Percentiles rank a stretch among this genome's conserved stretches.
These are phyloP conservation scores for Monosporozyma aerobia DNA, from an alignment of 805 yeast species.

Conservation along the genomic window DNA sequence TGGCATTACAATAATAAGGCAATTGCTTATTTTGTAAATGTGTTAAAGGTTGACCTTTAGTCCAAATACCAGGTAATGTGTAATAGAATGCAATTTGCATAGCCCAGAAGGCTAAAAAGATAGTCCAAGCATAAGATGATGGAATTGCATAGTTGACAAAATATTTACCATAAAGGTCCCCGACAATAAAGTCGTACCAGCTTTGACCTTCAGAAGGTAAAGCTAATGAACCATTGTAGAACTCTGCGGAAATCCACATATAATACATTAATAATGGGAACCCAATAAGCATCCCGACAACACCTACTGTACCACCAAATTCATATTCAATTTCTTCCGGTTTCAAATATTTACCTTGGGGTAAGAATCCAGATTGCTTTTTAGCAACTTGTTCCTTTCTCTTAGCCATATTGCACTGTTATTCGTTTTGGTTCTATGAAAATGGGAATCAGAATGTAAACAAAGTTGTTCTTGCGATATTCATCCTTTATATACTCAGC, in stretches of 20 bases:
- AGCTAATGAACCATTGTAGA: constrained; percentile 67
- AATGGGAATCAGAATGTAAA: no score
- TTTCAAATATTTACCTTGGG: constrained; percentile 34
- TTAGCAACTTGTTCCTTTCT: background rate
- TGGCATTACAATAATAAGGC: constrained; percentile 90
- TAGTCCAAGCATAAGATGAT: constrained; percentile 48
- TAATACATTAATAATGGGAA: constrained; percentile 93
- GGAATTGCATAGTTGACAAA: constrained; percentile 52
- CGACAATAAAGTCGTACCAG: constrained; percentile 41
- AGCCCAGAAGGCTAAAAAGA: constrained; percentile 61
- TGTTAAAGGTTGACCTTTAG: constrained; percentile 84
- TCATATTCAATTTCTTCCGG: constrained; percentile 64
- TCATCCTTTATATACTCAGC: background rate
- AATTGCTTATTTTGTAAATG: constrained; percentile 74
- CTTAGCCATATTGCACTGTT: background rate
- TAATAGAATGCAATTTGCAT: constrained; percentile 69
- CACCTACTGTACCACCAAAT: constrained; percentile 91
- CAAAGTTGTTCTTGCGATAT: background rate
- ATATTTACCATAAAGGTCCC: constrained; percentile 32
- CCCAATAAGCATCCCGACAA: constrained; percentile 81
- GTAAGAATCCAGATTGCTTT: constrained; percentile 14
- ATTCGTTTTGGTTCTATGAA: background rate
- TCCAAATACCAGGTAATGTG: constrained; percentile 87
- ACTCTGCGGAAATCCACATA: constrained; percentile 87
- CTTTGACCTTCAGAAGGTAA: constrained; percentile 54